These are phyloP conservation scores for Colletotrichum sp. DNA, from an alignment of 2,329 filamentous ascomycete genomes.

Conservation along the genomic window DNA sequence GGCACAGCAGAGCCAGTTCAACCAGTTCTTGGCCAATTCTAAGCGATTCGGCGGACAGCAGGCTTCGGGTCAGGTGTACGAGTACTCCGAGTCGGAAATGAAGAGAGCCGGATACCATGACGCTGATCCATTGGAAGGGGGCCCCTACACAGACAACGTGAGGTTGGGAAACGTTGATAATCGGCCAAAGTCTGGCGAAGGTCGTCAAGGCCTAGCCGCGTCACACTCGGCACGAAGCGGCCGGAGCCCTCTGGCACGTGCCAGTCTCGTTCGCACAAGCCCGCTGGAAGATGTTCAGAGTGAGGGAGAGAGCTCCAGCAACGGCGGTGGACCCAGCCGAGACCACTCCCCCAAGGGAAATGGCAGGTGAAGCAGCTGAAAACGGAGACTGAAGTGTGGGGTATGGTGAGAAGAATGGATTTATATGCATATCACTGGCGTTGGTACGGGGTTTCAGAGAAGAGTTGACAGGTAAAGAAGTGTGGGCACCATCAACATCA, in stretches of 20 bases:
- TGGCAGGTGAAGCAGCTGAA: not conserved
- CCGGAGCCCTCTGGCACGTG: constrained; percentile 42
- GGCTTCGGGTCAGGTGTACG: constrained; percentile 50
- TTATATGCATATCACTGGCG: not conserved
- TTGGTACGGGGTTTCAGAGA: not conserved
- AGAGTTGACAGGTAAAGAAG: not conserved
- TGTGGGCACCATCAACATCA: not conserved
- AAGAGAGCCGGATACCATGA: constrained; percentile 17
- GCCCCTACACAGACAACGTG: constrained; percentile 18
- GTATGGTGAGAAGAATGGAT: not conserved
- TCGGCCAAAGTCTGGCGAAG: constrained; percentile 22
- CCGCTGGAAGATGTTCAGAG: constrained; percentile 33
- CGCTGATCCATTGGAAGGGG: not conserved
- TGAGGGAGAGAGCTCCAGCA: constrained; percentile 30
- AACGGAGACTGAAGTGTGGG: not conserved
- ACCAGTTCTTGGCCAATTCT: constrained; percentile 24
- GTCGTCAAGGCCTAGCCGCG: constrained; percentile 24
- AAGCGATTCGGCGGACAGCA: constrained; percentile 10
- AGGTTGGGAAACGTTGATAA: constrained; percentile 29
- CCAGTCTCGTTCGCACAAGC: constrained; percentile 35
- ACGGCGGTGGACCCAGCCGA: constrained; percentile 2
- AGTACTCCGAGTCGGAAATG: constrained; percentile 49
- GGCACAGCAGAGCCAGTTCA: constrained; percentile 61
- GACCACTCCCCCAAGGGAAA: constrained; percentile 2
- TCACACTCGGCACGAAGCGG: constrained; percentile 28